Evolutionary conservation across 2,329 filamentous ascomycete species (phyloP).

Genomic region (Aspergillus pseudoglaucus): DNA sequence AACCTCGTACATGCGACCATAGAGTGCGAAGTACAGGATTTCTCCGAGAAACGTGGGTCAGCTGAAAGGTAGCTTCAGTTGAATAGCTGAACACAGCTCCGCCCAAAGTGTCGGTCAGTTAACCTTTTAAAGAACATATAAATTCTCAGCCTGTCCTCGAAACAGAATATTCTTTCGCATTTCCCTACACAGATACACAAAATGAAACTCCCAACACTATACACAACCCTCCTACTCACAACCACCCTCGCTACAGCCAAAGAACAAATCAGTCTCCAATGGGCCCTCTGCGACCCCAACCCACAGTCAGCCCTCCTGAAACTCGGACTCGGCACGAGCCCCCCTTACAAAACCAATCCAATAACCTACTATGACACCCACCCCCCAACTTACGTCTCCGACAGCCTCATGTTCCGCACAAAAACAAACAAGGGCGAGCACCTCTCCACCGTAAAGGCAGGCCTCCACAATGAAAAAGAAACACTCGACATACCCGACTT

Average conservation of each 20-base stretch:
- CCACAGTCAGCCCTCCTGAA: background rate
- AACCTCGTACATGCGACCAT: too few species aligned
- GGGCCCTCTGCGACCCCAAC: background rate
- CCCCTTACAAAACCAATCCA: slow-evolving; percentile 2
- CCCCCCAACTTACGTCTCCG: background rate
- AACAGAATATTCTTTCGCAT: too few species aligned
- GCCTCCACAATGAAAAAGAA: background rate
- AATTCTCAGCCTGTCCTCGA: background rate
- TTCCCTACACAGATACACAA: too few species aligned
- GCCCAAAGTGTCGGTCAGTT: too few species aligned
- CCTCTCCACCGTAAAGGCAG: slow-evolving; percentile 3
- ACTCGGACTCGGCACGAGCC: background rate
- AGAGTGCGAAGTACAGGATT: too few species aligned
- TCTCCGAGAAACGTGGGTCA: too few species aligned
- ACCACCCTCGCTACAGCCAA: background rate
- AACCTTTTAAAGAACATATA: too few species aligned
- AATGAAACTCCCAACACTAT: background rate
- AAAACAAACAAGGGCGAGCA: slow-evolving; percentile 1
- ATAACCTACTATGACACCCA: slow-evolving; percentile 4
- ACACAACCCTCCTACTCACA: background rate
- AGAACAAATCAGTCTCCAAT: background rate
- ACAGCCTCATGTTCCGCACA: slow-evolving; percentile 4
- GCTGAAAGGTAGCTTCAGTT: too few species aligned
- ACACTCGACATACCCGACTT: background rate
- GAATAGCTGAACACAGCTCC: too few species aligned